Evolutionary conservation across 2,329 filamentous ascomycete species (phyloP).

Genomic region (Monosporascus ibericus): DNA sequence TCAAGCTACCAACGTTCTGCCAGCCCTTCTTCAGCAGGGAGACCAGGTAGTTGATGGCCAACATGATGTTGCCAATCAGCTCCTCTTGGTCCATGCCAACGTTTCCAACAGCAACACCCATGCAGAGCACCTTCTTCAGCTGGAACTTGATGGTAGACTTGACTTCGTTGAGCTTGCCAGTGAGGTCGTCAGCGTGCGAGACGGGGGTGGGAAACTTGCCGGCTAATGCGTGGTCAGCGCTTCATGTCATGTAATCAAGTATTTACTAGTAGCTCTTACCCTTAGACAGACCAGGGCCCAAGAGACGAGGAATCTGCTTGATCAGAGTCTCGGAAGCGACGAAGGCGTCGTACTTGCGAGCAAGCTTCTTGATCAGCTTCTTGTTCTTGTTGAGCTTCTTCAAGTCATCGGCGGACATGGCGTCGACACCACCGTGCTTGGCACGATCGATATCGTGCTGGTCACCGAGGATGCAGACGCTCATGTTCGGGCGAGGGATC

Average conservation of each 20-base stretch:
- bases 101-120: conserved; percentile 98
- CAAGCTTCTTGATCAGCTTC: conserved; percentile 99
- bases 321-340: conserved; percentile 94
- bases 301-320: conserved; percentile 99
- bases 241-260: not conserved
- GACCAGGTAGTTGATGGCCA: conserved; percentile 99
- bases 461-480: conserved; percentile 53
- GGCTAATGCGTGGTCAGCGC: conserved; percentile 45
- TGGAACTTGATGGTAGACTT: conserved; percentile 99
- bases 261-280: conserved; percentile 44
- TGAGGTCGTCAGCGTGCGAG: conserved; percentile 92
- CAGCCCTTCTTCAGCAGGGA: conserved; percentile 99
- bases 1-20: conserved; percentile 99
- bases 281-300: conserved; percentile 97
- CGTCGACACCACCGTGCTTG: conserved; percentile 97
- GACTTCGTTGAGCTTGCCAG: conserved; percentile 95
- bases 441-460: conserved; percentile 99
- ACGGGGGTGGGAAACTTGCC: conserved; percentile 99
- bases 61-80: conserved; percentile 97
- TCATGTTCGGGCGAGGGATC: conserved; percentile 70
- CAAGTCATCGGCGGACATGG: conserved; percentile 97
- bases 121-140: conserved; percentile 99
- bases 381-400: conserved; percentile 99
- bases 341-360: conserved; percentile 99
- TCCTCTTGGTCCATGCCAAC: conserved; percentile 96